Conservation (phyloP, 2,329 filamentous ascomycete species). For the Alternaria incomplexa region DNA sequence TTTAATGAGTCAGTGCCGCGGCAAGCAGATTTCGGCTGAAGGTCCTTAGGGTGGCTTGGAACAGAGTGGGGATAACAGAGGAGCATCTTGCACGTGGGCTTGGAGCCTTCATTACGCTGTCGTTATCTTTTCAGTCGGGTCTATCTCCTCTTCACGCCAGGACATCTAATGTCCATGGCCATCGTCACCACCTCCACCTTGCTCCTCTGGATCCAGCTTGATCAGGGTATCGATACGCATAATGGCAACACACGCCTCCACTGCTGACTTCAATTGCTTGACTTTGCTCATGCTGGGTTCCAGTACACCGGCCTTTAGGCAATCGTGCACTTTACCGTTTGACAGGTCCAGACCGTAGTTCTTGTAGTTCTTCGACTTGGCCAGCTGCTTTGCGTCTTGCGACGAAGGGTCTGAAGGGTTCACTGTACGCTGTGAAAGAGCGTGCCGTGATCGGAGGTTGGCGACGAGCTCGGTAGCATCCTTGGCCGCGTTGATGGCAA, state of each 20-base stretch:
- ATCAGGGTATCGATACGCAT: conserved; percentile 99
- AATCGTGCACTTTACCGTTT: conserved; percentile 89
- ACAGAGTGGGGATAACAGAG: neutral
- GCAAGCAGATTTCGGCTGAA: neutral
- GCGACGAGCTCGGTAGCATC: conserved; percentile 94
- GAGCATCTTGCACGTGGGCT: conserved; percentile 10
- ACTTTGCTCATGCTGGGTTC: conserved; percentile 99
- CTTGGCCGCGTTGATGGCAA: conserved; percentile 96
- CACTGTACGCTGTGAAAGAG: conserved; percentile 83
- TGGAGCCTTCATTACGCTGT: conserved; percentile 17
- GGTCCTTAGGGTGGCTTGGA: neutral
- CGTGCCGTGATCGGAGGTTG: conserved; percentile 91
- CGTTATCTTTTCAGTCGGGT: conserved; percentile 12
- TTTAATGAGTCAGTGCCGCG: neutral
- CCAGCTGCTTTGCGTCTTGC: conserved; percentile 86
- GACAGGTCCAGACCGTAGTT: conserved; percentile 95
- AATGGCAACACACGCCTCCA: conserved; percentile 97
- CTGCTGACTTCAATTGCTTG: conserved; percentile 95
- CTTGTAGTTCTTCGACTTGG: conserved; percentile 96
- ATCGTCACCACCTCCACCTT: conserved; percentile 73
- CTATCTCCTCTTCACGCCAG: conserved; percentile 5
- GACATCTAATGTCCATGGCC: conserved; percentile 77
- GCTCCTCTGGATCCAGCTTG: conserved; percentile 91
- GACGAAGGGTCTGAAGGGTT: conserved; percentile 67
- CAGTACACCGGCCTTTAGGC: conserved; percentile 91